phyloP scores from a whole-genome alignment of 495 filamentous ascomycete genomes.

The Sphaerosporella brunnea region DNA sequence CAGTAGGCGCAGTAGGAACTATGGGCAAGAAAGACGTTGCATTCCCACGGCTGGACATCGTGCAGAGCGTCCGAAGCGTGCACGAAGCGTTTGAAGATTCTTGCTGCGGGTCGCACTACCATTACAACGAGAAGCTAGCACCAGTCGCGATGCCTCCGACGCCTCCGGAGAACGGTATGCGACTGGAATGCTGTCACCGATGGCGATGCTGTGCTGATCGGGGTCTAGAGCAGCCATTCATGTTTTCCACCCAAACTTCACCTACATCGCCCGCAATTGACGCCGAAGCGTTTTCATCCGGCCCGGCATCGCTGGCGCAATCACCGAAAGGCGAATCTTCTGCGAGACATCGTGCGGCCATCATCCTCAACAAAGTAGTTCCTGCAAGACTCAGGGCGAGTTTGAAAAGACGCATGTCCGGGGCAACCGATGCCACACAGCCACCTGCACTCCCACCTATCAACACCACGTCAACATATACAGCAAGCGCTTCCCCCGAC shows the following conservation, averaged over 20 bases:
- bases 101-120: slow-evolving; percentile 14
- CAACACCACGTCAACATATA: slow-evolving; percentile 16
- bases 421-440: slow-evolving; percentile 15
- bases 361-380: slow-evolving; percentile 21
- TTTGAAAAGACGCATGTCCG: slow-evolving; percentile 20
- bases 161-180: slow-evolving; percentile 23
- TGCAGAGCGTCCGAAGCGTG: not conserved
- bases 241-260: slow-evolving; percentile 9
- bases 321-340: slow-evolving; percentile 20
- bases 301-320: slow-evolving; percentile 17
- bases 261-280: slow-evolving; percentile 18
- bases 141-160: slow-evolving; percentile 24
- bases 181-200: slow-evolving; percentile 1
- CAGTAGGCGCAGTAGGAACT: slow-evolving; percentile 5
- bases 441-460: slow-evolving; percentile 15
- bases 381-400: slow-evolving; percentile 21
- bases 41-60: slow-evolving; percentile 3
- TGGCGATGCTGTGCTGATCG: slow-evolving; percentile 5
- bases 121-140: slow-evolving; percentile 14
- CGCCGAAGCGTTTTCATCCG: slow-evolving; percentile 24
- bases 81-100: not conserved
- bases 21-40: slow-evolving; percentile 4
- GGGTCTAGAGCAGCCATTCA: slow-evolving; percentile 15
- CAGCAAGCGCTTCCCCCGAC: slow-evolving; percentile 5
- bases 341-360: slow-evolving; percentile 16